Evolutionary conservation across 371 early-diverging fungal species (phyloP), one percentile per base, ranked within the genome.

Genomic region (Lichtheimia hyalospora): DNA sequence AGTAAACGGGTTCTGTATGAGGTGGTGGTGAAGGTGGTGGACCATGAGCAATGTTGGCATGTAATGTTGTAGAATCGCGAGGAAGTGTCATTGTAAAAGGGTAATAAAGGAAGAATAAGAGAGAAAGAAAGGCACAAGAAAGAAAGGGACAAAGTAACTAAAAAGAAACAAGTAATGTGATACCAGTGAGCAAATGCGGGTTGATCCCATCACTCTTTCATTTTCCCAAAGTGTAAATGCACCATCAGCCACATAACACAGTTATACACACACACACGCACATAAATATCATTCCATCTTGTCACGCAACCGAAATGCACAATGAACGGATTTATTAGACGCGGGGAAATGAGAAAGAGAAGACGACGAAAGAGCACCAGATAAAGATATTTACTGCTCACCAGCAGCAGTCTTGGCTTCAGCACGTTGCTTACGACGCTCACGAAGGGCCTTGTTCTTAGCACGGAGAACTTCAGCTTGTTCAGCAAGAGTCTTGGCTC

Each of bases 381-480:
- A 46, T n/a, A 46, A 23, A 46, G 46, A 28, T 51, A 54, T 42
- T 42, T 52, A 42, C 42, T 50, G 57, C 28, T 62, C 52, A 51
- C 39, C 41, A 40, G 89, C 93, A 75, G 90, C 87, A 34, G 41
- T 43, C 92, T 97, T 96, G 71, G 91, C 89, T 60, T 91, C 92
- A 56, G 89, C 71, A 64, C 98, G 92, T 71, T 85, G 81, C 63
- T 83, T 85, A 74, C 93, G 91, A 78, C 97, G 95, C 77, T 95
- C 93, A 73, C 96, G 92, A 59, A 95, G 93, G 69, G 95, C 96
- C 89, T 93, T 94, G 85, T 92, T 89, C 89, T 93, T 93, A 78
- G 82, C 86, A 77, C 97, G 96, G 85, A 95, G 96, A 62, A 98
- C 99, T 80, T 94, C 96, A 63, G 99, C 98, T 86, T 99, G 99